Evolutionary conservation across 208 protist genomes (phyloP), one percentile per base, ranked within the genome.

Genomic region (Leishmania gerbilli): DNA sequence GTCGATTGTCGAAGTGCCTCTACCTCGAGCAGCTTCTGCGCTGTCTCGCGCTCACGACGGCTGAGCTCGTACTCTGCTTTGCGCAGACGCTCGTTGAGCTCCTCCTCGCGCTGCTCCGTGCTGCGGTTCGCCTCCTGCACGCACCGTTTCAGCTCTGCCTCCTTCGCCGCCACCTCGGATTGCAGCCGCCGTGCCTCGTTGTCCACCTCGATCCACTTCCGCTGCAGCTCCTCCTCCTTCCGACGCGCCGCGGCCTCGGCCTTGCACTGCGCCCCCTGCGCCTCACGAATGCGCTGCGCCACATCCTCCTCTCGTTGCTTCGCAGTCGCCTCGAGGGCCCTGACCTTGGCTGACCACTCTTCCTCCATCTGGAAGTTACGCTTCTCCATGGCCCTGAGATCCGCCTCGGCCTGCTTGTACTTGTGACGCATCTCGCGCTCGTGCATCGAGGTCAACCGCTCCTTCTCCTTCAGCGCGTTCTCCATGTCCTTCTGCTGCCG

Each of bases 111-210:
- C 77, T 83, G 67, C 71, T 90, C 75, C 3, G 86, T 88, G 19
- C 85, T 74, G 49, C 79, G 81, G 37, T 88, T 84, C 24, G 89
- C 80, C 76, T 96, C 88, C n/a, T 83, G 77, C 60, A 96, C 42
- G 69, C 88, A 87, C 40, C 78, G 76, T 68, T 91, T 87, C 60
- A 92, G 87, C 80, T 96, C 90, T 2, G 72, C 75, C 82, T 96
- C 90, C 75, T 89, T 86, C n/a, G 74, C 81, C n/a, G 84, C 85
- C 74, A 86, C 77, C 80, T 92, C 88, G 0, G 79, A 77, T 76
- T 94, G 88, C 71, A 93, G 71, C 71, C 71, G 76, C 1, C 84
- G 84, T n/a, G 82, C 84, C 84, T 89, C 62, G 55, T 79, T 62
- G 72, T 96, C 91, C 5, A 89, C 87, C 4, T 92, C 86, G 15